These are phyloP conservation scores for Brassica carinata DNA, from an alignment of 345 rosid genomes.

Conservation along the genomic window DNA sequence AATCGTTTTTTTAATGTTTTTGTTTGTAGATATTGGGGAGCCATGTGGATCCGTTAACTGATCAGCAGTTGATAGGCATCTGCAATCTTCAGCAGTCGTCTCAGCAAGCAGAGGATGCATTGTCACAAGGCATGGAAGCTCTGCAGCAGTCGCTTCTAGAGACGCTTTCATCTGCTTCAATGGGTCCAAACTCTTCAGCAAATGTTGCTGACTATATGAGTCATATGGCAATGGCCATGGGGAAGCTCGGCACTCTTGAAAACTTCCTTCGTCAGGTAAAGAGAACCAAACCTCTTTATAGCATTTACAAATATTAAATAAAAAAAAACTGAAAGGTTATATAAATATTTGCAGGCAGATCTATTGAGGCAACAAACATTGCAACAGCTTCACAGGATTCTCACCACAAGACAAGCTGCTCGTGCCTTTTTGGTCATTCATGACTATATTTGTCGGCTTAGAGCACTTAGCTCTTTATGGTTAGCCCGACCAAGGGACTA, in stretches of 20 bases:
- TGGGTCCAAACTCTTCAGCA: conserved; percentile 66
- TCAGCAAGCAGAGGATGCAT: conserved; percentile 97
- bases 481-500: conserved; percentile 80
- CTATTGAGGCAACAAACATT: conserved; percentile 87
- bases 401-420: conserved; percentile 90
- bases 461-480: conserved; percentile 96
- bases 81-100: conserved; percentile 95
- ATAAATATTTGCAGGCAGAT: conserved; percentile 64
- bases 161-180: conserved; percentile 65
- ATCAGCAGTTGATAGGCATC: conserved; percentile 89
- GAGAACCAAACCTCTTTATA: not conserved
- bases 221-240: conserved; percentile 94
- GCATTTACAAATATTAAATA: not conserved
- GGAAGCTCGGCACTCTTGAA: conserved; percentile 79
- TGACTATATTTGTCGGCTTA: conserved; percentile 75
- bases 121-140: conserved; percentile 98
- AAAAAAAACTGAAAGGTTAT: conserved; percentile 1
- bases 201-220: conserved; percentile 90
- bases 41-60: conserved; percentile 88
- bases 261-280: conserved; percentile 89
- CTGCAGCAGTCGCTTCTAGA: conserved; percentile 88
- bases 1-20: not conserved
- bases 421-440: conserved; percentile 79
- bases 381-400: conserved; percentile 83
- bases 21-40: conserved; percentile 69